Evolutionary conservation across 2,329 filamentous ascomycete species (phyloP).

Genomic region (Trichoderma simmonsii): DNA sequence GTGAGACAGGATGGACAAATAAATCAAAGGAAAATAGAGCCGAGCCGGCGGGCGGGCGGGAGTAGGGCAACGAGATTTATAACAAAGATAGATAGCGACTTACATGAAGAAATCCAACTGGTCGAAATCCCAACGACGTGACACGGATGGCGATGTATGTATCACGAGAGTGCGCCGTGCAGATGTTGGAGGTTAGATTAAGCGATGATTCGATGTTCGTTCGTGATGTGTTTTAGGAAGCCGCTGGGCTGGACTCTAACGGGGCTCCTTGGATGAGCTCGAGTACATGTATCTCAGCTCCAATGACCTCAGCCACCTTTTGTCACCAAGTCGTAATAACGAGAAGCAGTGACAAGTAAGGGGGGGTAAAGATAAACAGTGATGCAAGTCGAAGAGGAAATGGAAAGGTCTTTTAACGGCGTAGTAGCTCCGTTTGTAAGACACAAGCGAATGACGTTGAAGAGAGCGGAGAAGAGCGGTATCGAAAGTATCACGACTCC

Average conservation of each 20-base stretch:
- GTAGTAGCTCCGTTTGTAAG: not conserved
- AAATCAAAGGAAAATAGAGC: not conserved
- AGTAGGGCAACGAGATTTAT: not conserved
- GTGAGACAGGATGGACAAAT: not conserved
- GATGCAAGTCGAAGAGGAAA: not conserved
- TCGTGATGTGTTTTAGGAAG: not conserved
- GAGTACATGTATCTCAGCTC: not conserved
- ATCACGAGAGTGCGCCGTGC: not conserved
- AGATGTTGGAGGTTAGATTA: conserved; percentile 13
- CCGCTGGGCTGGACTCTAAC: not conserved
- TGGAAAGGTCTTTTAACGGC: not conserved
- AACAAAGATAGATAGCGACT: conserved; percentile 5
- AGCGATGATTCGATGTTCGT: conserved; percentile 7
- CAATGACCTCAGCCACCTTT: not conserved
- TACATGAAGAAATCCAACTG: conserved; percentile 12
- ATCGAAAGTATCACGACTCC: not conserved
- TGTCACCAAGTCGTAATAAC: not conserved
- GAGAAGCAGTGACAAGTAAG: not conserved
- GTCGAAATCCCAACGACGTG: not conserved
- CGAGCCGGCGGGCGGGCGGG: not conserved
- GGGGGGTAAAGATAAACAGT: not conserved
- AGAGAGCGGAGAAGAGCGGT: not conserved
- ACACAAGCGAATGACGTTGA: not conserved
- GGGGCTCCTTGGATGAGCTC: not conserved
- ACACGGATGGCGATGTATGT: conserved; percentile 1